These are phyloP conservation scores for Ogataea salicorniae DNA, from an alignment of 805 yeast genomes.

Conservation along the genomic window DNA sequence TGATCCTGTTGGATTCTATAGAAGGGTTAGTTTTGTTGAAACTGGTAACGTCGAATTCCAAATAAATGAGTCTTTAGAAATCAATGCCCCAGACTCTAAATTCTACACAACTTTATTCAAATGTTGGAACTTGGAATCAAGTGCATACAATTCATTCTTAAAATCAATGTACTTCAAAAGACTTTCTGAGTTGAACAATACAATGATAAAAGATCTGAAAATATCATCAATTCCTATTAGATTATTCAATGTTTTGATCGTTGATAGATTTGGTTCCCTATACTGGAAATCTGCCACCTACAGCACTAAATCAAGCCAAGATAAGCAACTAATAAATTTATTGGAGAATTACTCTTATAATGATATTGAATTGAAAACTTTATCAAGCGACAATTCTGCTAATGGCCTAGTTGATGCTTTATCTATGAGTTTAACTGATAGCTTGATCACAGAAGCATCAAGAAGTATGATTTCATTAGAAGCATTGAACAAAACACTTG, in stretches of 20 bases:
- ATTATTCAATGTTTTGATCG: slow-evolving; percentile 4
- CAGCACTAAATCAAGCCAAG: neutral
- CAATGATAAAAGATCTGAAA: neutral
- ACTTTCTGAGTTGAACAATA: slow-evolving; percentile 8
- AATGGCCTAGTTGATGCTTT: slow-evolving; percentile 9
- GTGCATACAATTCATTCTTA: slow-evolving; percentile 14
- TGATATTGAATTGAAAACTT: slow-evolving; percentile 6
- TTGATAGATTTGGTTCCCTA: slow-evolving; percentile 17
- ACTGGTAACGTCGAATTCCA: slow-evolving; percentile 12
- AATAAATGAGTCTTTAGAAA: slow-evolving; percentile 5
- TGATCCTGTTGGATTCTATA: slow-evolving; percentile 14
- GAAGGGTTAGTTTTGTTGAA: slow-evolving; percentile 6
- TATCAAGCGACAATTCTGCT: slow-evolving; percentile 1
- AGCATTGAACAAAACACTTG: slow-evolving; percentile 8
- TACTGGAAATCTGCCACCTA: slow-evolving; percentile 14
- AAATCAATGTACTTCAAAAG: slow-evolving; percentile 20
- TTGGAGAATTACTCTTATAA: slow-evolving; percentile 10
- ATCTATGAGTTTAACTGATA: slow-evolving; percentile 10
- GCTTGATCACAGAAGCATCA: slow-evolving; percentile 9
- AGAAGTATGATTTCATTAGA: slow-evolving; percentile 16
- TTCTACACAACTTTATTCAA: slow-evolving; percentile 6
- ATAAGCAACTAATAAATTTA: slow-evolving; percentile 5
- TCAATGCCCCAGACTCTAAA: neutral
- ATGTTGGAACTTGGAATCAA: slow-evolving; percentile 5
- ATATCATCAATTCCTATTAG: slow-evolving; percentile 3